phyloP scores from a whole-genome alignment of 2,329 filamentous ascomycete species.

The Trichoderma atroviride region DNA sequence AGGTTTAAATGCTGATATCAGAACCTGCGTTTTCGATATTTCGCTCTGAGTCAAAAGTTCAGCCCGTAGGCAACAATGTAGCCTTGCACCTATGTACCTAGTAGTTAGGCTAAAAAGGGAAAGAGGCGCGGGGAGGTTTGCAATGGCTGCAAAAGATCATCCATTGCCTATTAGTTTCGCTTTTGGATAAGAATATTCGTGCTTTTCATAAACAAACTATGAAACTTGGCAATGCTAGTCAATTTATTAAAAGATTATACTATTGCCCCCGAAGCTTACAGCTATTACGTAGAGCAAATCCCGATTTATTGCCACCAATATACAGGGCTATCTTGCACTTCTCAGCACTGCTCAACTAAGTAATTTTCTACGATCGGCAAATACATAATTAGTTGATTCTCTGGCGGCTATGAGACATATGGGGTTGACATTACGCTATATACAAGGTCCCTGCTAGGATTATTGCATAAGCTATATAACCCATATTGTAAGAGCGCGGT shows the following conservation, averaged over 20 bases:
- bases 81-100: neutral
- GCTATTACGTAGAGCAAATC: neutral
- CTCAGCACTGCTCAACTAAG: neutral
- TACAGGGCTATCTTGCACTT: neutral
- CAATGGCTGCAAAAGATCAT: neutral
- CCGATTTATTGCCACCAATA: neutral
- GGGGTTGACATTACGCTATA: too few species aligned
- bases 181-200: neutral
- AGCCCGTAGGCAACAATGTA: constrained; percentile 1
- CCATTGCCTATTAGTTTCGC: neutral
- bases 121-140: neutral
- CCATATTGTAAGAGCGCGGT: too few species aligned
- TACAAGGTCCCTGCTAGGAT: too few species aligned
- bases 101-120: neutral
- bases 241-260: too few species aligned
- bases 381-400: neutral
- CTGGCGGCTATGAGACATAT: too few species aligned
- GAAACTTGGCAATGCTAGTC: neutral
- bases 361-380: neutral
- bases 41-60: neutral
- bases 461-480: too few species aligned
- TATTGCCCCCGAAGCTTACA: neutral
- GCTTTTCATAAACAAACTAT: neutral
- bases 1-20: neutral
- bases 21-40: neutral